phyloP scores from a whole-genome alignment of 768 basidiomycete species.

The Tricholoma bakamatsutake region DNA sequence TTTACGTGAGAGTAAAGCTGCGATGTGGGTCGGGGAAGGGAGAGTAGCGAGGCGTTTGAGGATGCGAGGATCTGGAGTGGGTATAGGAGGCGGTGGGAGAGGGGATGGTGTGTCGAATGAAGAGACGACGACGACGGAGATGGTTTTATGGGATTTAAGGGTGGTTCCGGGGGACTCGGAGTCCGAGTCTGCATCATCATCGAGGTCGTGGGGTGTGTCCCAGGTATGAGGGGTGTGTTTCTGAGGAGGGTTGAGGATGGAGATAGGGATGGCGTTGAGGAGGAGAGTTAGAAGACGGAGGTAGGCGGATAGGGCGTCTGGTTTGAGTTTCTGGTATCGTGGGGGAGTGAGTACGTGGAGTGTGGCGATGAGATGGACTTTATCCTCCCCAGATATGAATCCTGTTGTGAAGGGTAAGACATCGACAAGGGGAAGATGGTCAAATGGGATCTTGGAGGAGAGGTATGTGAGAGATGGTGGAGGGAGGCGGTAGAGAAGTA shows the following conservation, averaged over 20 bases:
- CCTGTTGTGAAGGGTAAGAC: conserved; percentile 21
- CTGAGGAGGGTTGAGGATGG: conserved; percentile 38
- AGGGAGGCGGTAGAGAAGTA: conserved; percentile 73
- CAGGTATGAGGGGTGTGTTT: conserved; percentile 3
- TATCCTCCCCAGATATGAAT: conserved; percentile 23
- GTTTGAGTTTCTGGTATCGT: conserved; percentile 46
- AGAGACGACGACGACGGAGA: conserved; percentile 32
- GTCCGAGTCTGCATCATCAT: conserved; percentile 31
- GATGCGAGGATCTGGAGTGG: conserved; percentile 52
- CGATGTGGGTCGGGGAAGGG: conserved; percentile 46
- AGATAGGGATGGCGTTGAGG: conserved; percentile 46
- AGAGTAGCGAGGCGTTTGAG: conserved; percentile 58
- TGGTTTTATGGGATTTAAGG: conserved; percentile 23
- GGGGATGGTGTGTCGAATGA: conserved; percentile 20
- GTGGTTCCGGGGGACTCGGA: conserved; percentile 23
- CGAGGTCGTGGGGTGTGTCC: conserved; percentile 27
- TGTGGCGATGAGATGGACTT: conserved; percentile 69
- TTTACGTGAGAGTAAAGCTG: conserved; percentile 38
- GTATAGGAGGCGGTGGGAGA: conserved; percentile 30
- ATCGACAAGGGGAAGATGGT: conserved; percentile 25
- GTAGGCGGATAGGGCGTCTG: conserved; percentile 44
- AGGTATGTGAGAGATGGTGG: conserved; percentile 56
- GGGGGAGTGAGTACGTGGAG: conserved; percentile 58
- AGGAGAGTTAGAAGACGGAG: conserved; percentile 46
- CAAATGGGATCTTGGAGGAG: conserved; percentile 56